Evolutionary conservation across 2,329 filamentous ascomycete species (phyloP), one percentile per base, ranked within the genome.

Genomic region (Fusarium sp.): DNA sequence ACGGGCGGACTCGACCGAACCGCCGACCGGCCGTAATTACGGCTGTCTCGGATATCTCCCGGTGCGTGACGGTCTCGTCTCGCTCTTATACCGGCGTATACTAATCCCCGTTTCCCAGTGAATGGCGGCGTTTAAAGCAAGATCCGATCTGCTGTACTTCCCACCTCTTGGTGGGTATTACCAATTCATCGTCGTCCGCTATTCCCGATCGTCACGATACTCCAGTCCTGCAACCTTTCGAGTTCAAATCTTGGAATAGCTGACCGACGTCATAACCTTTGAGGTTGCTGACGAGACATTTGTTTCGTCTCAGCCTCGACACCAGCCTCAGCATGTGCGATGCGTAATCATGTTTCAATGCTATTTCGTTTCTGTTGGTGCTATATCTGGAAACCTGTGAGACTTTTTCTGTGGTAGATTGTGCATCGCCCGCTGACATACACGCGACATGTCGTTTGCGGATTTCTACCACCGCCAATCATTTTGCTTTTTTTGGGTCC

Each of bases 1-100:
- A 47, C 46, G 60, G 51, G 39, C 62, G 62, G 63, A 58, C 45
- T 62, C 59, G 51, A 67, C 58, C 44, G 54, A 60, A 62, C 50
- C 46, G 61, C 62, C 65, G 69, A 69, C 62, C 66, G 57, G 60
- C 63, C 70, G 62, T 71, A 73, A 72, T 74, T 75, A 73, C 72
- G 72, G 70, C 49, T 64, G 26, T 51, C 40, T 73, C 72, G 72
- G 72, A 65, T 57, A 59, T 67, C 55, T 59, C 46, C 55, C 53
- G 51, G 44, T 19, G 44, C 33, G 39, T 39, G 39, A 42, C 17
- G 22, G 40, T 33, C 40, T 17, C 39, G 28, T 43, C 39, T 67
- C 42, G 47, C 42, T 54, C 21, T 44, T 50, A 44, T 34, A 45
- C 15, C 34, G 40, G 42, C 57, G 46, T 40, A 24, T 38, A 62